Evolutionary conservation across 306 rosid species (phyloP).

Genomic region (Corylus americana): DNA sequence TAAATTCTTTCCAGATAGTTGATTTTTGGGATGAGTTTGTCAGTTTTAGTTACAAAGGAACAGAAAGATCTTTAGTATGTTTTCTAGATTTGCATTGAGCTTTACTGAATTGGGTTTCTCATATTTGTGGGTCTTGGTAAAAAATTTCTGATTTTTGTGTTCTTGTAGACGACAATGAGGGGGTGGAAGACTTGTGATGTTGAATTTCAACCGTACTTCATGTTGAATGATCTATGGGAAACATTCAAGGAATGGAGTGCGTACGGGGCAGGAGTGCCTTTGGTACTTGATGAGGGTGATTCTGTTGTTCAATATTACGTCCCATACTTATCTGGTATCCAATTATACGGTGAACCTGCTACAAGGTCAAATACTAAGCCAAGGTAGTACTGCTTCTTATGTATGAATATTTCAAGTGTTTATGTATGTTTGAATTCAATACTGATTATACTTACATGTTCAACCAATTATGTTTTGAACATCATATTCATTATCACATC

Average conservation of each 20-base stretch:
- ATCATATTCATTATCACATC: no score
- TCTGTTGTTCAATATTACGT: constrained; percentile 87
- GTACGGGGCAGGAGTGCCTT: constrained; percentile 93
- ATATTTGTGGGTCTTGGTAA: constrained; percentile 8
- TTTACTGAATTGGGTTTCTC: not conserved
- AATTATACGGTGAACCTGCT: constrained; percentile 62
- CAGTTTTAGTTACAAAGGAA: not conserved
- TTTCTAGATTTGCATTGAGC: not conserved
- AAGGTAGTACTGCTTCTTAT: constrained; percentile 49
- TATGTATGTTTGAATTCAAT: not conserved
- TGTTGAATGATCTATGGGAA: constrained; percentile 83
- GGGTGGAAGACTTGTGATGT: constrained; percentile 76
- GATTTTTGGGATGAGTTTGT: not conserved
- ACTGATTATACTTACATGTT: not conserved
- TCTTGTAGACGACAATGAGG: constrained; percentile 73
- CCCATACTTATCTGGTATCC: constrained; percentile 89
- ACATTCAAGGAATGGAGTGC: constrained; percentile 92
- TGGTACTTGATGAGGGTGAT: constrained; percentile 63
- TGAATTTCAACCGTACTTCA: constrained; percentile 73
- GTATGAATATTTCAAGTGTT: not conserved
- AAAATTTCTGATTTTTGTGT: constrained; percentile 23
- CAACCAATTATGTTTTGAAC: no score
- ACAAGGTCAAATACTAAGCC: constrained; percentile 44
- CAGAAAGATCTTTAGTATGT: not conserved
- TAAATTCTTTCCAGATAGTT: not conserved